Evolutionary conservation across 2,329 filamentous ascomycete genomes (phyloP).

Genomic region (Colletotrichum costaricense): DNA sequence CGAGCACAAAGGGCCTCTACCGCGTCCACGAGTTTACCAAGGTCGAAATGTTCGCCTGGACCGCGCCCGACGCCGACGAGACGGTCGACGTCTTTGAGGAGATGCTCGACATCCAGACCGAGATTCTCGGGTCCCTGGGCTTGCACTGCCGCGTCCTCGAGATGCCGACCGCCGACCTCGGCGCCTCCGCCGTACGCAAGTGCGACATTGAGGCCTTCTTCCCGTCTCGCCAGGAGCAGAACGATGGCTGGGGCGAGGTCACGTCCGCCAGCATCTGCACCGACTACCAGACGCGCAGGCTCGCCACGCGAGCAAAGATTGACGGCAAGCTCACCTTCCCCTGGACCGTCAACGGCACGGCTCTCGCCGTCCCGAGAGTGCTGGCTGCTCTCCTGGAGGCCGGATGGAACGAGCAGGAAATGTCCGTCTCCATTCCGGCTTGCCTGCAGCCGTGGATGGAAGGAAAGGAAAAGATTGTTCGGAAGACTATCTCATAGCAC

Average conservation of each 20-base stretch:
- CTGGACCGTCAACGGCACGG: slow-evolving; percentile 94
- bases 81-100: slow-evolving; percentile 79
- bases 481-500: background rate
- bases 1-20: slow-evolving; percentile 93
- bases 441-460: slow-evolving; percentile 88
- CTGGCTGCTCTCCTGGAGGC: slow-evolving; percentile 91
- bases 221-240: slow-evolving; percentile 75
- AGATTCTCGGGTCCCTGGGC: slow-evolving; percentile 81
- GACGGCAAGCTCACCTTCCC: slow-evolving; percentile 75
- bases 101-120: slow-evolving; percentile 86
- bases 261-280: slow-evolving; percentile 92
- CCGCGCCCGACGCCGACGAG: slow-evolving; percentile 63
- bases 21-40: slow-evolving; percentile 99
- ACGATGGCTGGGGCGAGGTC: slow-evolving; percentile 90
- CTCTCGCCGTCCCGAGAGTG: slow-evolving; percentile 89
- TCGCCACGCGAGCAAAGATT: slow-evolving; percentile 78
- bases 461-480: slow-evolving; percentile 72
- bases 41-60: slow-evolving; percentile 98
- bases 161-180: slow-evolving; percentile 91
- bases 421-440: slow-evolving; percentile 79
- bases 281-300: slow-evolving; percentile 89
- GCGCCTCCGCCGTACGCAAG: slow-evolving; percentile 88
- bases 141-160: slow-evolving; percentile 90
- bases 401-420: slow-evolving; percentile 80
- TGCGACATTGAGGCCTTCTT: slow-evolving; percentile 96